These are phyloP conservation scores for Hanseniaspora nectarophila DNA, from an alignment of 805 yeast genomes.

Conservation along the genomic window DNA sequence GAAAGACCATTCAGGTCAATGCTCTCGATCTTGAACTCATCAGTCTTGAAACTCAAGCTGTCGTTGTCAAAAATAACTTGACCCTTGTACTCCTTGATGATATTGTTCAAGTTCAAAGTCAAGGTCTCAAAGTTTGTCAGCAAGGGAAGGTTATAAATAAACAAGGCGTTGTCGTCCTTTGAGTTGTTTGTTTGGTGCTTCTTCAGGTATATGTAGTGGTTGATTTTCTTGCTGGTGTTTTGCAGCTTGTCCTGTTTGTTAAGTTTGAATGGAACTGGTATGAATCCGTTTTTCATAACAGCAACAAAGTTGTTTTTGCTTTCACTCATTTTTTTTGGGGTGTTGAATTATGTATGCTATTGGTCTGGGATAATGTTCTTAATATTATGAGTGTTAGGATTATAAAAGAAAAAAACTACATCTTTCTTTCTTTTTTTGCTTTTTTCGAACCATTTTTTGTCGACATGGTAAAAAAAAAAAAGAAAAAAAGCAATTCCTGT, in stretches of 20 bases:
- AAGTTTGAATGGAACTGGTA: conserved; percentile 27
- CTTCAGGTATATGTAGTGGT: conserved; percentile 53
- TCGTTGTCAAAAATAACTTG: conserved; percentile 56
- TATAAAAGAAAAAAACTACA: too few relatives aligned
- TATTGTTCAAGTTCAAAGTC: conserved; percentile 44
- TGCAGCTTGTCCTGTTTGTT: conserved; percentile 18
- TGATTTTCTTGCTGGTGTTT: conserved; percentile 4
- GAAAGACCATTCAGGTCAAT: conserved; percentile 49
- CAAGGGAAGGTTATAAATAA: conserved; percentile 65
- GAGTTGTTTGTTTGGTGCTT: conserved; percentile 43
- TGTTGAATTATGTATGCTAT: neutral
- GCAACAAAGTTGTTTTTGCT: neutral
- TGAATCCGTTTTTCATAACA: conserved; percentile 28
- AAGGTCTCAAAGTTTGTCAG: conserved; percentile 42
- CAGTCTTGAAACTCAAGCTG: conserved; percentile 27
- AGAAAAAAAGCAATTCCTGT: neutral
- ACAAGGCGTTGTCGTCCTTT: conserved; percentile 44
- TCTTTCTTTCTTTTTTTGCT: too few relatives aligned
- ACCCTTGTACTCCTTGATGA: conserved; percentile 35
- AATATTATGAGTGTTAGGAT: too few relatives aligned
- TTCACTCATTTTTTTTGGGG: neutral
- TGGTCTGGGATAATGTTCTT: too few relatives aligned
- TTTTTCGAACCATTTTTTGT: too few relatives aligned
- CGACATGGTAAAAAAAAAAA: neutral
- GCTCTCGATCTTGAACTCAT: conserved; percentile 35